These are phyloP conservation scores for Podospora pseudopauciseta DNA, from an alignment of 495 filamentous ascomycete genomes.

Conservation along the genomic window DNA sequence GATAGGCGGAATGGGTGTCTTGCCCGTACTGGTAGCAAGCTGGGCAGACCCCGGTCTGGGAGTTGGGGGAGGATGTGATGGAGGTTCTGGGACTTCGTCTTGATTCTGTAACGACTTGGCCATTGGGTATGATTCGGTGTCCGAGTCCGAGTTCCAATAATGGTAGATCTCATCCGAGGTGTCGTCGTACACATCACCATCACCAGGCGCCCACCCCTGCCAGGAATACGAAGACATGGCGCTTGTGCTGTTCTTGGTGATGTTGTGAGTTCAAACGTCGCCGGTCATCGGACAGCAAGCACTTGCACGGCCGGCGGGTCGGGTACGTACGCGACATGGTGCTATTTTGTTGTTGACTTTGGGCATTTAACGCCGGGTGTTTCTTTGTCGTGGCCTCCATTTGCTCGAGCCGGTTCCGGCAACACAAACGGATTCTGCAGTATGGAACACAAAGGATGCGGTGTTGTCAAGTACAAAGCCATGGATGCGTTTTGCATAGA, in stretches of 20 bases:
- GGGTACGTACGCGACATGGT: not conserved
- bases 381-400: not conserved
- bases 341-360: not conserved
- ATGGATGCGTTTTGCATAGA: not conserved
- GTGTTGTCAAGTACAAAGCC: not conserved
- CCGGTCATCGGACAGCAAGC: not conserved
- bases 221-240: not conserved
- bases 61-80: not conserved
- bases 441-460: not conserved
- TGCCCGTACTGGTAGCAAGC: not conserved
- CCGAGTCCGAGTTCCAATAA: not conserved
- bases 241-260: not conserved
- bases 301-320: not conserved
- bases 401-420: not conserved
- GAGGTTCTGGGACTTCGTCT: not conserved
- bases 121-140: not conserved
- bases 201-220: not conserved
- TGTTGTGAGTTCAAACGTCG: not conserved
- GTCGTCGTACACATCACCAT: not conserved
- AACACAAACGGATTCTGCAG: not conserved
- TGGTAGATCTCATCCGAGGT: not conserved
- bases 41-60: not conserved
- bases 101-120: not conserved
- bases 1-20: no score
- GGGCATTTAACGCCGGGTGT: not conserved